These are phyloP conservation scores for Macrotyloma uniflorum DNA, from an alignment of 306 rosid species.

Conservation along the genomic window DNA sequence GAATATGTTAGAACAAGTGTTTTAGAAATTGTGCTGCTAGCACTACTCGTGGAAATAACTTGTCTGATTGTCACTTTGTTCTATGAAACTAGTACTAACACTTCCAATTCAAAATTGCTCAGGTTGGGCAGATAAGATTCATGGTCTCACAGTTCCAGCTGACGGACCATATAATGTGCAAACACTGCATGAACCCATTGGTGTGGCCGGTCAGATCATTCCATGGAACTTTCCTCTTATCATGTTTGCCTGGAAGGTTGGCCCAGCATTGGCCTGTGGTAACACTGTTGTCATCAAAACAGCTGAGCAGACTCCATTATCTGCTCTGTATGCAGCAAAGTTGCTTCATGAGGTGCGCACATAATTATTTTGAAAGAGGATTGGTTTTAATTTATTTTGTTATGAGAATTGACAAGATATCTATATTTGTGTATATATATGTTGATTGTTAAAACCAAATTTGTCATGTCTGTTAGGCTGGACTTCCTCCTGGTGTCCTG, in stretches of 20 bases:
- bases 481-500: conserved; percentile 76
- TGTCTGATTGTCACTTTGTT: neutral
- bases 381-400: neutral
- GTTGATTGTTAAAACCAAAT: conserved; percentile 14
- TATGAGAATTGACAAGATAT: neutral
- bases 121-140: conserved; percentile 31
- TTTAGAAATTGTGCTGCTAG: neutral
- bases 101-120: neutral
- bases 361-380: neutral
- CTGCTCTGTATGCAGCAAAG: conserved; percentile 63
- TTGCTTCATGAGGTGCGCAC: conserved; percentile 68
- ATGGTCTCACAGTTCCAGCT: conserved; percentile 13
- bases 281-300: conserved; percentile 76
- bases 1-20: neutral
- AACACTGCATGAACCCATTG: conserved; percentile 17
- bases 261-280: conserved; percentile 32
- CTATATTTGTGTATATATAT: neutral
- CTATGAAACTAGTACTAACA: neutral
- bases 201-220: conserved; percentile 22
- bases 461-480: conserved; percentile 57
- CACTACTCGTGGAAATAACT: neutral
- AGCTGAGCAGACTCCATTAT: conserved; percentile 86
- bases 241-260: conserved; percentile 22
- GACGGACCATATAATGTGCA: conserved; percentile 8
- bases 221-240: conserved; percentile 27